Conservation (phyloP, 2,329 filamentous ascomycete species). For the Hymenoscyphus scutula region DNA sequence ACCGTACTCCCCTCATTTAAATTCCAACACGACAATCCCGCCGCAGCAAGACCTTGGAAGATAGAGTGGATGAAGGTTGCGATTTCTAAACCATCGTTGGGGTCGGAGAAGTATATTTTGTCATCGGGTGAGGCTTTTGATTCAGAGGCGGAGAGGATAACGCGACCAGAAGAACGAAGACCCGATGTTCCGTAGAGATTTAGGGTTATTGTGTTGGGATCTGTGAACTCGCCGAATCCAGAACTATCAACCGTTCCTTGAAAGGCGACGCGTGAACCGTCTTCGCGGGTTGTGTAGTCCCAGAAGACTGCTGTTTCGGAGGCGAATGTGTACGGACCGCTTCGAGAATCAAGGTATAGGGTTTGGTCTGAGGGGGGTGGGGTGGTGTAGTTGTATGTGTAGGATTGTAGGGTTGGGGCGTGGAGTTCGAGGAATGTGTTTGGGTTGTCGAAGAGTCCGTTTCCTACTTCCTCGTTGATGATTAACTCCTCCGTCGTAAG, state of each 20-base stretch:
- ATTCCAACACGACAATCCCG: constrained; percentile 47
- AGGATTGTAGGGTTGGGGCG: constrained; percentile 44
- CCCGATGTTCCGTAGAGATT: constrained; percentile 58
- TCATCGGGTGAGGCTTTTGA: constrained; percentile 43
- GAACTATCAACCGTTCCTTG: constrained; percentile 53
- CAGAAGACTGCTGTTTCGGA: constrained; percentile 54
- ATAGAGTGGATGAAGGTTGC: constrained; percentile 50
- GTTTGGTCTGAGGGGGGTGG: constrained; percentile 43
- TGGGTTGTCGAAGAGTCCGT: constrained; percentile 54
- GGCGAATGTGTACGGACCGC: constrained; percentile 52
- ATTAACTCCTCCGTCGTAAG: constrained; percentile 43
- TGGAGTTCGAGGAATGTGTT: constrained; percentile 53
- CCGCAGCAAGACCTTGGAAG: constrained; percentile 45
- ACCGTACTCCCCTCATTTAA: constrained; percentile 45
- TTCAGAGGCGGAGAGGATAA: constrained; percentile 43
- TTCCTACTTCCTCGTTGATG: constrained; percentile 48
- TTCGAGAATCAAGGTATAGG: constrained; percentile 47
- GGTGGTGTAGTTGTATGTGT: constrained; percentile 46
- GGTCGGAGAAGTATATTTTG: constrained; percentile 47
- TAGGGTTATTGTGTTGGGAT: constrained; percentile 50
- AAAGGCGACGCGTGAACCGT: constrained; percentile 44
- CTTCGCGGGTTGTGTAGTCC: constrained; percentile 44
- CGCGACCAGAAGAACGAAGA: constrained; percentile 47
- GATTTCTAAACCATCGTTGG: constrained; percentile 48
- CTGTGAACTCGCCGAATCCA: constrained; percentile 42